These are phyloP conservation scores for Metschnikowia hibisci DNA, from an alignment of 805 yeast species.

Conservation along the genomic window DNA sequence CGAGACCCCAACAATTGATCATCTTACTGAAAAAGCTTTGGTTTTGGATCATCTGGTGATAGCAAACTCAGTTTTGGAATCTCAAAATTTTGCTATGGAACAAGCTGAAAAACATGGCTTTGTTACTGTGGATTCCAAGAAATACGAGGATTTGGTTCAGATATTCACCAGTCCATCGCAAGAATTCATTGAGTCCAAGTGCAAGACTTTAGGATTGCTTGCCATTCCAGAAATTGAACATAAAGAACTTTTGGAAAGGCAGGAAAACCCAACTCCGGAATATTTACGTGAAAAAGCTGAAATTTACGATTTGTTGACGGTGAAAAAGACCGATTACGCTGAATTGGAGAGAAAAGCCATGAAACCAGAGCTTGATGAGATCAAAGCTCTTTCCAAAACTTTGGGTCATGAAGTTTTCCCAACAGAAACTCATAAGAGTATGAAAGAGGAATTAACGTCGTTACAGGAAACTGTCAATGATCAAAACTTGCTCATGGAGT, in stretches of 20 bases:
- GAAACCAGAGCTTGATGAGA: conserved; percentile 8
- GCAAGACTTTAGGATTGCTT: conserved; percentile 14
- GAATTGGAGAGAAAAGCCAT: conserved; percentile 15
- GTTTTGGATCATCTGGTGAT: not conserved
- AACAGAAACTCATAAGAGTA: conserved; percentile 11
- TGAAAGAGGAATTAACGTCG: not conserved
- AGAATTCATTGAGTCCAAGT: conserved; percentile 6
- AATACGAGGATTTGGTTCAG: not conserved
- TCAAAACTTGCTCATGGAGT: conserved; percentile 11
- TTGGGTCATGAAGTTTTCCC: conserved; percentile 1
- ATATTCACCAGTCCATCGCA: conserved; percentile 5
- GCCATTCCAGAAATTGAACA: conserved; percentile 13
- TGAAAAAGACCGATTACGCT: conserved; percentile 2
- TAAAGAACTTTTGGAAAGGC: conserved; percentile 5
- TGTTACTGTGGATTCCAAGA: conserved; percentile 1
- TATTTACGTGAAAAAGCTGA: conserved; percentile 4
- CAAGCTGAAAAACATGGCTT: conserved; percentile 5
- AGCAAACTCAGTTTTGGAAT: not conserved
- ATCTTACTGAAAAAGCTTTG: conserved; percentile 8
- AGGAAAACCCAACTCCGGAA: conserved; percentile 4
- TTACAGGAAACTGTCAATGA: not conserved
- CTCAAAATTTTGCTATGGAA: conserved; percentile 7
- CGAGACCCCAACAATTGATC: conserved; percentile 5
- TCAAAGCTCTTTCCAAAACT: conserved; percentile 1
- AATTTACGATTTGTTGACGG: conserved; percentile 4